Evolutionary conservation across 2,329 filamentous ascomycete genomes (phyloP).

Genomic region (Fusarium mexicanum): DNA sequence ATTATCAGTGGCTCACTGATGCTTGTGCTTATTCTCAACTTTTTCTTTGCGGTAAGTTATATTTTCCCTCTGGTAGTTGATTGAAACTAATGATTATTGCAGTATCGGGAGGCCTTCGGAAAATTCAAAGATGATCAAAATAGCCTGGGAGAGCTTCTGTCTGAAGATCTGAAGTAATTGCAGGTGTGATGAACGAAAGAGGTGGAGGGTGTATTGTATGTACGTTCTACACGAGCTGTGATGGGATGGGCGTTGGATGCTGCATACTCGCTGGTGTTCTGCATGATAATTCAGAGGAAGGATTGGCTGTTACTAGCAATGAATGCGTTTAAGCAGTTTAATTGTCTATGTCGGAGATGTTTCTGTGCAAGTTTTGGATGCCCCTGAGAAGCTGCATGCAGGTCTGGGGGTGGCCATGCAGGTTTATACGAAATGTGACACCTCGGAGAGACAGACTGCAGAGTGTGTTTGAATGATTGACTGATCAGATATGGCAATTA

Average conservation of each 20-base stretch:
- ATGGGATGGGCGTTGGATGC: slow-evolving; percentile 27
- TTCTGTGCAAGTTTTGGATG: neutral
- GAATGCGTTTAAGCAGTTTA: neutral
- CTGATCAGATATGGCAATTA: neutral
- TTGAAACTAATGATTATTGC: slow-evolving; percentile 18
- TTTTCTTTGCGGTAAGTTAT: slow-evolving; percentile 79
- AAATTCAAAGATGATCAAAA: slow-evolving; percentile 37
- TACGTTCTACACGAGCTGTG: slow-evolving; percentile 4
- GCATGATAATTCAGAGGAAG: neutral
- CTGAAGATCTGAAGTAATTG: slow-evolving; percentile 46
- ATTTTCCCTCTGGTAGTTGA: neutral
- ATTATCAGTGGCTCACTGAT: slow-evolving; percentile 84
- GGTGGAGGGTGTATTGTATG: slow-evolving; percentile 14
- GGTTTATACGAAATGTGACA: neutral
- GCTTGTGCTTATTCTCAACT: slow-evolving; percentile 84
- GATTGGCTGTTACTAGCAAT: neutral
- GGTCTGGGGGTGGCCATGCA: neutral
- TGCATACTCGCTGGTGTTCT: slow-evolving; percentile 28
- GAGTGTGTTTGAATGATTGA: neutral
- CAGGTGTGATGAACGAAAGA: neutral
- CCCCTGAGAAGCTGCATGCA: slow-evolving; percentile 7
- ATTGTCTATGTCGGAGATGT: neutral
- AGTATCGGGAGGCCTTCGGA: slow-evolving; percentile 49
- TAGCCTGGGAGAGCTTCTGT: slow-evolving; percentile 16
- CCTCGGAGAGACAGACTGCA: neutral